Percentiles rank a stretch among this genome's conserved stretches.
Evolutionary conservation across 352 stramenopile genomes (phyloP).

Genomic region (Pythium periplocum): DNA sequence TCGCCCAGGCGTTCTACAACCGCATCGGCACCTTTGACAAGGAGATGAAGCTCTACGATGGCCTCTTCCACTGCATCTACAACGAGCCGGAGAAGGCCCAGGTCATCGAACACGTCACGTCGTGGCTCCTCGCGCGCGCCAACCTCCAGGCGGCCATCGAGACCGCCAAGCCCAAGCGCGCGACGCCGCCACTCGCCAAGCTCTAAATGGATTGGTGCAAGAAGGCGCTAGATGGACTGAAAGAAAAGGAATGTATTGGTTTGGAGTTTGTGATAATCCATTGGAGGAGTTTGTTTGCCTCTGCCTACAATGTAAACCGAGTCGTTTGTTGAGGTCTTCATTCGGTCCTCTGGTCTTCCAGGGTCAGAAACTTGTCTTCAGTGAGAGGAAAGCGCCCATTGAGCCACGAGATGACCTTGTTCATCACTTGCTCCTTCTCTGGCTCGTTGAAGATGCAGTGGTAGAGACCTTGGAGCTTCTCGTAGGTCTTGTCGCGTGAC

Average conservation of each 20-base stretch:
- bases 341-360: no score
- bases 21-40: slow-evolving; percentile 47
- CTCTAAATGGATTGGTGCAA: no score
- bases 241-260: no score
- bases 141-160: background rate
- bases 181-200: background rate
- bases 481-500: slow-evolving; percentile 55
- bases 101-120: slow-evolving; percentile 37
- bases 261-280: no score
- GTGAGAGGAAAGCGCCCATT: slow-evolving; percentile 4
- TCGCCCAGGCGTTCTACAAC: slow-evolving; percentile 33
- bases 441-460: slow-evolving; percentile 66
- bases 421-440: slow-evolving; percentile 46
- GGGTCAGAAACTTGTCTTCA: background rate
- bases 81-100: slow-evolving; percentile 53
- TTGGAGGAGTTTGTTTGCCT: no score
- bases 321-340: no score
- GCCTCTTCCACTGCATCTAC: slow-evolving; percentile 59
- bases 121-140: slow-evolving; percentile 23
- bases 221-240: no score
- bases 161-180: background rate
- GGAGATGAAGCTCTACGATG: slow-evolving; percentile 54
- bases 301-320: no score
- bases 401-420: slow-evolving; percentile 36
- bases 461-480: slow-evolving; percentile 50